Evolutionary conservation across 1,139 yeast species (phyloP).

Genomic region (Lodderomyces orthopsilosis): DNA sequence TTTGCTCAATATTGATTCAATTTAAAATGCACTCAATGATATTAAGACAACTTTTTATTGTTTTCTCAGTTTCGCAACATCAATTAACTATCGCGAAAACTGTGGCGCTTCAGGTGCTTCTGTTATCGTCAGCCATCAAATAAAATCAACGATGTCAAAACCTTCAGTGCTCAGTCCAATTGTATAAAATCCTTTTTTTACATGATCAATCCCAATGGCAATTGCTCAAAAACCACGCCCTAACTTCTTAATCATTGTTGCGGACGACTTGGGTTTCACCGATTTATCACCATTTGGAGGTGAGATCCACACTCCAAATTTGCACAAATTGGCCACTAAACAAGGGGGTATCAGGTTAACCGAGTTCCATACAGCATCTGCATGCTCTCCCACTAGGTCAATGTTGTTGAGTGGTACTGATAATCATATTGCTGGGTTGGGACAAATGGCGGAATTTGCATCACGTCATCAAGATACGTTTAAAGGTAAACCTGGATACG

Average conservation of each 20-base stretch:
- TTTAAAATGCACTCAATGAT: no score
- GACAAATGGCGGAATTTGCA: slow-evolving; percentile 56
- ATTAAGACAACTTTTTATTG: no score
- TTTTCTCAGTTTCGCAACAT: no score
- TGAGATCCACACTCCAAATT: slow-evolving; percentile 56
- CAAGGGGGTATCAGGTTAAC: slow-evolving; percentile 47
- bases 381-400: slow-evolving; percentile 64
- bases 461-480: slow-evolving; percentile 35
- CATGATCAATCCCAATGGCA: no score
- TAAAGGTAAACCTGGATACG: slow-evolving; percentile 53
- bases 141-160: no score
- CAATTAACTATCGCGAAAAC: no score
- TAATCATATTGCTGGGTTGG: slow-evolving; percentile 59
- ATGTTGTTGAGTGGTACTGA: slow-evolving; percentile 63
- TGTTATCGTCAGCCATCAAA: no score
- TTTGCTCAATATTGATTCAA: no score
- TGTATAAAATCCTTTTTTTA: no score
- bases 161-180: no score
- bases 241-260: slow-evolving; percentile 56
- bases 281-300: slow-evolving; percentile 57
- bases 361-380: slow-evolving; percentile 63
- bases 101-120: no score
- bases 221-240: slow-evolving; percentile 18
- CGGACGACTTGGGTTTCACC: slow-evolving; percentile 62
- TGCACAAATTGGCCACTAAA: slow-evolving; percentile 37